Conservation (phyloP, 805 yeast species). For the Jamesozyma spencerorum region DNA sequence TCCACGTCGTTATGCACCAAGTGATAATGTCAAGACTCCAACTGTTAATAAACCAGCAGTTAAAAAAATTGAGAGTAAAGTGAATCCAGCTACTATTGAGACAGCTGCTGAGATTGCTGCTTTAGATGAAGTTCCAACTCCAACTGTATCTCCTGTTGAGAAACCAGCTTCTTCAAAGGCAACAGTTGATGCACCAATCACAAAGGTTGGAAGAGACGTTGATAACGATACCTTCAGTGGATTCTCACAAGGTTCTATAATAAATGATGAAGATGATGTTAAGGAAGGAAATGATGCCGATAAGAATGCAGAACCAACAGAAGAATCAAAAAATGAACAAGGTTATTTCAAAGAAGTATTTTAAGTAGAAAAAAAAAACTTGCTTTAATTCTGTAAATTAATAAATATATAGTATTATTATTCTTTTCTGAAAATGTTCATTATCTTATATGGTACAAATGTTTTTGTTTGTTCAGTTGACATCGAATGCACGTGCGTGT, state of each 20-base stretch:
- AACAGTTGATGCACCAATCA: not conserved
- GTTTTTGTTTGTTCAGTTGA: not conserved
- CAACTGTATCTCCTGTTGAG: not conserved
- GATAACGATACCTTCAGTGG: conserved; percentile 18
- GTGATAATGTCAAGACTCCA: too few relatives aligned
- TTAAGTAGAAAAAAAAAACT: conserved; percentile 2
- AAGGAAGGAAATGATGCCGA: conserved; percentile 4
- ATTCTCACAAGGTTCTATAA: conserved; percentile 22
- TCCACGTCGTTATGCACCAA: too few relatives aligned
- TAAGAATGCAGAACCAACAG: not conserved
- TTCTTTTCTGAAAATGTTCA: not conserved
- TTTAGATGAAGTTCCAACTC: not conserved
- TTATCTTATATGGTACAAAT: not conserved
- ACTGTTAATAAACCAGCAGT: not conserved
- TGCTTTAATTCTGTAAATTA: not conserved
- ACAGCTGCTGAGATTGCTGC: not conserved
- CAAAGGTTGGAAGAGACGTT: not conserved
- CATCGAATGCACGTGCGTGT: too few relatives aligned
- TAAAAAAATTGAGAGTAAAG: conserved; percentile 3
- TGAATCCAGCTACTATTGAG: conserved; percentile 2
- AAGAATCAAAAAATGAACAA: not conserved
- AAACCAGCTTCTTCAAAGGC: not conserved
- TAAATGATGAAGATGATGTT: conserved; percentile 14
- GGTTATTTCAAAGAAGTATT: conserved; percentile 26
- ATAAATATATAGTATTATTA: not conserved